Base-by-base conservation (phyloP, 805 yeast species). In the Yamadazyma kitorensis region DNA sequence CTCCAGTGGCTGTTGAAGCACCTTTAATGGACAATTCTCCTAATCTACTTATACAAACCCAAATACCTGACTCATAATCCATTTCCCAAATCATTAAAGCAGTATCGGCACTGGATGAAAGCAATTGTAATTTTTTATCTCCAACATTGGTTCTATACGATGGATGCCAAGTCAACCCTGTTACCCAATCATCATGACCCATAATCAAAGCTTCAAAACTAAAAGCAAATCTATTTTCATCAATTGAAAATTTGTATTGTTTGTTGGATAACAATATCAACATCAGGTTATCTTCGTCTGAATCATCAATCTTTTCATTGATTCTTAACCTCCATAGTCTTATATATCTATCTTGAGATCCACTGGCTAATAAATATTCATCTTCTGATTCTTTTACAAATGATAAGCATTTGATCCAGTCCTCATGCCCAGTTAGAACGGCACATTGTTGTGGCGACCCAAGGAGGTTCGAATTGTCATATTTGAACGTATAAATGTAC, bases 181-280 rank as follows among this genome's bases (percentile, higher is more conserved):
- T 78, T 17, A 94, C 81, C 98, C 98, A 93, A 57, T 93, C 99
- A 55, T 93, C 99, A 59, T 93, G 98, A 6, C 98, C 99, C 83
- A 93, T 82, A 17, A 93, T 78, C 40, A 93, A 74, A 0, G 98
- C 96, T 51, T 94, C 99, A 52, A 89, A 87, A 44, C 77, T 78
- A 33, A 88, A 71, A 4, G 82, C 76, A 38, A 75, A 76, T 32
- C 63, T 52, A 0, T 45, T 49, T 3, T 47, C 54, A 5, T 48
- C 47, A 24, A 72, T 50, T 9, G 51, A 47, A 43, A 87, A 78
- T 40, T 76, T 73, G 55, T 84, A 80, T 57, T 80, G 84, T 47
- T 83, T 87, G 59, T 85, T 86, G 12, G 82, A 76, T 39, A 85
- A 62, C 24, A 80, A 62, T 7, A 68, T 67, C 44, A 79, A 66